Percentiles rank a stretch among this genome's conserved stretches.
These are phyloP conservation scores for Neocatenulostroma microsporum DNA, from an alignment of 2,329 filamentous ascomycete species.

Conservation along the genomic window DNA sequence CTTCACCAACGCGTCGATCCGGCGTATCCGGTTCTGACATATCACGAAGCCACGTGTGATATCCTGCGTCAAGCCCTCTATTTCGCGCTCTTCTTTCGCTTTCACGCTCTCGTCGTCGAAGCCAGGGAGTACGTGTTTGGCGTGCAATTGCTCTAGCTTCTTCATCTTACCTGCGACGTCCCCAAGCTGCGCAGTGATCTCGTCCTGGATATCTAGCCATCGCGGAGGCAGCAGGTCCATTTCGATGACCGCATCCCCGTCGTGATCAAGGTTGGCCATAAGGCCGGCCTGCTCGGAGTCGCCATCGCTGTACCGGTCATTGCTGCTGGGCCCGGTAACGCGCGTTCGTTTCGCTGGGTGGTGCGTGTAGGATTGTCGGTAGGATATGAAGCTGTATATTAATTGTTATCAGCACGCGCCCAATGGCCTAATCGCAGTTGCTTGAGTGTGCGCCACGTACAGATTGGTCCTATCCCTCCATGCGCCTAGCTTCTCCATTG, in stretches of 20 bases:
- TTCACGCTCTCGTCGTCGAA: slow-evolving; percentile 95
- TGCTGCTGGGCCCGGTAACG: slow-evolving; percentile 42
- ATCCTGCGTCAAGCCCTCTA: slow-evolving; percentile 80
- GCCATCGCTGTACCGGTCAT: slow-evolving; percentile 31
- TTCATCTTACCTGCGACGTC: slow-evolving; percentile 76
- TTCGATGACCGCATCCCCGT: slow-evolving; percentile 92
- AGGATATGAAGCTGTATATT: slow-evolving; percentile 98
- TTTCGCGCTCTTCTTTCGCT: slow-evolving; percentile 76
- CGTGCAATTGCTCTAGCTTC: slow-evolving; percentile 82
- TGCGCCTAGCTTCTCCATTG: slow-evolving; percentile 37
- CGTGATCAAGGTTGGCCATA: slow-evolving; percentile 69
- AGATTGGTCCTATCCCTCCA: slow-evolving; percentile 99
- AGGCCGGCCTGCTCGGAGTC: slow-evolving; percentile 64
- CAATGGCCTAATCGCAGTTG: too few species aligned
- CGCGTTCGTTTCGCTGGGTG: slow-evolving; percentile 76
- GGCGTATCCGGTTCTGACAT: slow-evolving; percentile 82
- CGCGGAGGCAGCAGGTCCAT: slow-evolving; percentile 94
- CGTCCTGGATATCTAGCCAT: slow-evolving; percentile 92
- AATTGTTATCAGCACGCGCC: too few species aligned
- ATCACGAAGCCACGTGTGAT: slow-evolving; percentile 85
- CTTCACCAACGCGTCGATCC: slow-evolving; percentile 77
- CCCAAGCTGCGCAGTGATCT: slow-evolving; percentile 74
- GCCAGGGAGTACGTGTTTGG: slow-evolving; percentile 92
- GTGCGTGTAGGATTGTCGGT: slow-evolving; percentile 96
- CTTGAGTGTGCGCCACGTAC: slow-evolving; percentile 45